Evolutionary conservation across 768 basidiomycete genomes (phyloP), one percentile per base, ranked within the genome.

Genomic region (Amanita pseudoporphyria): DNA sequence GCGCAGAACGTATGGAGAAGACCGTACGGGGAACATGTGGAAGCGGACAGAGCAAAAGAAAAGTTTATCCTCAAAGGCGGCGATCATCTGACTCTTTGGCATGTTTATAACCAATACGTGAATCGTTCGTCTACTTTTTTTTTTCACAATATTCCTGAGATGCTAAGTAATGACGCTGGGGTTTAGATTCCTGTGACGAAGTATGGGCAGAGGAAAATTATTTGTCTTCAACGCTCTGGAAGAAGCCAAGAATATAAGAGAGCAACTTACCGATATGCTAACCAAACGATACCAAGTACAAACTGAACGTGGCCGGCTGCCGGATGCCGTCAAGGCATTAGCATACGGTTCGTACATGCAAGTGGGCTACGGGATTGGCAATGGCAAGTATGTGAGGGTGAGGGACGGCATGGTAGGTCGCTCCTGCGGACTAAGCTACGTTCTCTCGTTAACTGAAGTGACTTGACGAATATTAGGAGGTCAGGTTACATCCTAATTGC

Each of bases 261-360:
- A 79, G 14, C 91, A 94, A 62, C 69, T 94, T 36, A 76, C 62
- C 53, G 67, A 45, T 80, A 79, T 57, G 80, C 92, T 51, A 74
- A 86, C 41, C 78, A 79, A 64, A 14, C 30, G 44, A 33, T 45
- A 45, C 6, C 2, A 7, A 1, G 44, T 45, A 3, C 30, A 32
- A 10, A 18, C 7, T 13, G 19, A 13, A 14, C 18, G 18, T n/a
- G 31, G 30, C 6, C 16, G 10, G 14, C 16, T 21, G 9, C n/a
- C 9, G 6, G 32, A 45, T 12, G 44, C 32, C 19, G 18, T 13
- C 9, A 45, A 45, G 18, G 83, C 81, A 1, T 69, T 94, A 19
- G 80, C 83, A 12, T 83, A 81, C 55, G 92, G 90, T 5, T 94
- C 83, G 72, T 93, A 92, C 67, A 93, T 92, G 91, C 90, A 92